Conservation (phyloP, 495 filamentous ascomycete genomes). For the Chaetomium tenue region DNA sequence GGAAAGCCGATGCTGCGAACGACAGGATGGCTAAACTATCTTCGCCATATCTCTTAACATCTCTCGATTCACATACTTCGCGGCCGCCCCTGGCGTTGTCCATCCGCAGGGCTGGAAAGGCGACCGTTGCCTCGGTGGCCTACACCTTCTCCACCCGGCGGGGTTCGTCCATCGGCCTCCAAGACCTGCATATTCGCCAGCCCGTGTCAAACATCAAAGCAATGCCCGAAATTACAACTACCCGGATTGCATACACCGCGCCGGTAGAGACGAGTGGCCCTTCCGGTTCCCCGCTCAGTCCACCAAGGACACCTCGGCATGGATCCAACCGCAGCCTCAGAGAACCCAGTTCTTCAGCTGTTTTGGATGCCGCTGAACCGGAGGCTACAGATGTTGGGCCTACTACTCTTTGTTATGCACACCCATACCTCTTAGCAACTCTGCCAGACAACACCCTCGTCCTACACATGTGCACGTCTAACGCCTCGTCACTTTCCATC, state of each 20-base stretch:
- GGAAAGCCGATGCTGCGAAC: not conserved
- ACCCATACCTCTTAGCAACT: conserved; percentile 87
- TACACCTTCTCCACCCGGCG: conserved; percentile 68
- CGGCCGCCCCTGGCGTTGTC: conserved; percentile 77
- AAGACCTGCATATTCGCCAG: conserved; percentile 69
- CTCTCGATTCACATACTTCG: conserved; percentile 76
- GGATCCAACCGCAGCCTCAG: not conserved
- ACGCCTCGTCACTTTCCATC: conserved; percentile 62
- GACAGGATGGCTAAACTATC: conserved; percentile 6
- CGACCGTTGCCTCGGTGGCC: conserved; percentile 76
- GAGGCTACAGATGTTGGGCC: conserved; percentile 45
- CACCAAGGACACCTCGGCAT: conserved; percentile 25
- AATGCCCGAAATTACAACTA: conserved; percentile 48
- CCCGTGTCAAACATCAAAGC: conserved; percentile 28
- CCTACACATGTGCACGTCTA: conserved; percentile 80
- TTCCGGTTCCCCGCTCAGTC: conserved; percentile 22
- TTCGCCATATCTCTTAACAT: conserved; percentile 64
- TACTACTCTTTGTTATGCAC: conserved; percentile 78
- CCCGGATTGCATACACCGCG: conserved; percentile 44
- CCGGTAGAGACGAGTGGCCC: conserved; percentile 30
- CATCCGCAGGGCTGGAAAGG: conserved; percentile 58
- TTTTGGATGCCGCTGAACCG: conserved; percentile 12
- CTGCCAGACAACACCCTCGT: conserved; percentile 91
- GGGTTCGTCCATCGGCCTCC: conserved; percentile 87
- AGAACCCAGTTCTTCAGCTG: not conserved